Evolutionary conservation across 768 basidiomycete species (phyloP).

Genomic region (Lentinula detonsa): DNA sequence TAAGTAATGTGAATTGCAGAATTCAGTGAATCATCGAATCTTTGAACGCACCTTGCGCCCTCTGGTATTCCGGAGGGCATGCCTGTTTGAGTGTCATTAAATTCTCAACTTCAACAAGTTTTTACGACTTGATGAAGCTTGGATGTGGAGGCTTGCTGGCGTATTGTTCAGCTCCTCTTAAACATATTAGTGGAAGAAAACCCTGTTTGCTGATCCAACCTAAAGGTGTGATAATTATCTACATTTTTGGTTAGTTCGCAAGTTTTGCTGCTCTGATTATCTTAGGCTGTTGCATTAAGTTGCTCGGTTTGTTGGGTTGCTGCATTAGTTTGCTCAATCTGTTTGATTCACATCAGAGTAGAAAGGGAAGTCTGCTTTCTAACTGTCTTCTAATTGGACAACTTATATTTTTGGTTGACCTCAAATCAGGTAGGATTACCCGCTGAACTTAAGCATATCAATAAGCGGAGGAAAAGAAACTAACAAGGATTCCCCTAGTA

Average conservation of each 20-base stretch:
- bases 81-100: constrained; percentile 73
- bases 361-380: constrained; percentile 11
- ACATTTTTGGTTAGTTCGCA: constrained; percentile 20
- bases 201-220: constrained; percentile 17
- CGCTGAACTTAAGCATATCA: constrained; percentile 87
- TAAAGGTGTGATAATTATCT: constrained; percentile 49
- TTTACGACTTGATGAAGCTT: constrained; percentile 26
- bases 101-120: constrained; percentile 35
- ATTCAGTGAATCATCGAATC: constrained; percentile 80
- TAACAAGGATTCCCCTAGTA: constrained; percentile 88
- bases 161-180: constrained; percentile 30
- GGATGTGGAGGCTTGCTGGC: constrained; percentile 37
- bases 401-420: constrained; percentile 22
- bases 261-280: neutral
- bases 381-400: constrained; percentile 17
- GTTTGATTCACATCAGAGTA: neutral
- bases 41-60: constrained; percentile 79
- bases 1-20: constrained; percentile 82
- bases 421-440: constrained; percentile 82
- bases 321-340: neutral
- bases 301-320: neutral
- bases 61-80: constrained; percentile 70
- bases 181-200: constrained; percentile 36
- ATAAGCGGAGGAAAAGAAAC: constrained; percentile 90
- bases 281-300: too few species aligned